Evolutionary conservation across 306 rosid species (phyloP), one percentile per base, ranked within the genome.

Genomic region (Begonia peltatifolia): DNA sequence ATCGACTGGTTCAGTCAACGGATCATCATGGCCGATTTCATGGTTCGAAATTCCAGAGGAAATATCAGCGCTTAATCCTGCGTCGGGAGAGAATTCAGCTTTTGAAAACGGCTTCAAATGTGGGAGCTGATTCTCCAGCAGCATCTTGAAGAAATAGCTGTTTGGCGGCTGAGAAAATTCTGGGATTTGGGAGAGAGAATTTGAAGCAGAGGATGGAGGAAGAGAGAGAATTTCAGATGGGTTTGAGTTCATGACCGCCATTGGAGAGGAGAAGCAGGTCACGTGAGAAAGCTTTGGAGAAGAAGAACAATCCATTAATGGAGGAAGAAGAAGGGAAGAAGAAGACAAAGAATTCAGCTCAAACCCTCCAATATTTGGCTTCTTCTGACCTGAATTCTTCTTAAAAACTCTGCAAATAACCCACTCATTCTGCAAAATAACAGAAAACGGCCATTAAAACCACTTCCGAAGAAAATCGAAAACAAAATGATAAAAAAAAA

Each of bases 371-470:
- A 65, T 60, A 16, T 74, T 68, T n/a, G 65, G 20, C 59, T 72
- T 84, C 68, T 69, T 80, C 14, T 65, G 87, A 44, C 50, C 58
- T 0, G 61, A 58, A 3, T 54, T 57, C 65, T 90, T 90, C 42
- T 76, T 61, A 49, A 78, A 80, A 30, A 80, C 68, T 63, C 97
- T 74, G 77, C 82, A 76, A n/a, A 90, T 57, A 41, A 83, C 83
- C 97, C 95, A 85, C 38, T 85, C 95, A 44, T 71, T 76, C 97
- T 89, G 93, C 58, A 52, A 55, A 41, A 44, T 4, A 66, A 73
- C 43, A 16, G 42, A 4, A 47, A 14, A 60, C 16, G 53, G 13
- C 48, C 42, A 17, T 59, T 1, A 59, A 13, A 11, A 63, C 38
- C 35, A 14, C 9, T 10, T 12, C 14, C 8, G 1, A 49, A 12